phyloP scores from a whole-genome alignment of 192 early-diverging fungal species.

The Entomortierella parvispora region DNA sequence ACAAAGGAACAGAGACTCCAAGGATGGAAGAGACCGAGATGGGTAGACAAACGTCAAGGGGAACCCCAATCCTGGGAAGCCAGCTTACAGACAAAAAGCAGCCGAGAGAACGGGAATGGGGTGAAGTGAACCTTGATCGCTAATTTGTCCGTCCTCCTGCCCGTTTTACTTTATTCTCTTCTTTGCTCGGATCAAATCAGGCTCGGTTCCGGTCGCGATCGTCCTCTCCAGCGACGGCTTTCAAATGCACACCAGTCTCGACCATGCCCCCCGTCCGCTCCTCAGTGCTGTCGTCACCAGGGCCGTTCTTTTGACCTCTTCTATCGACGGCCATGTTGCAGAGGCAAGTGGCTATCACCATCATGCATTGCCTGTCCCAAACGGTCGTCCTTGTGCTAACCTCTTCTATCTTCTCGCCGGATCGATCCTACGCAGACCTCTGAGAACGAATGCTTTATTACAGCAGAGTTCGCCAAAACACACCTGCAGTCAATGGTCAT shows the following conservation, averaged over 20 bases:
- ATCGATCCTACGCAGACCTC: conserved; percentile 8
- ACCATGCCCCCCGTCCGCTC: conserved; percentile 10
- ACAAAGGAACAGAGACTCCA: too few relatives aligned
- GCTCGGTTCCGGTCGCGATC: conserved; percentile 52
- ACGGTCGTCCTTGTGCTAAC: too few relatives aligned
- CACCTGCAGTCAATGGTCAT: conserved; percentile 19
- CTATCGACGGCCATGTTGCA: conserved; percentile 45
- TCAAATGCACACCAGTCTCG: conserved; percentile 21
- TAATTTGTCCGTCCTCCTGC: background rate
- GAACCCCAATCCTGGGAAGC: too few relatives aligned
- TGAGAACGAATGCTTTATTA: conserved; percentile 44
- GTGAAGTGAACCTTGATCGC: conserved; percentile 27
- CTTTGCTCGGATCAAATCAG: conserved; percentile 41
- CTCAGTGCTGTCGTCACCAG: conserved; percentile 37
- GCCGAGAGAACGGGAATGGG: too few relatives aligned
- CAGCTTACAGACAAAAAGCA: too few relatives aligned
- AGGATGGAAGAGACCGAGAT: too few relatives aligned
- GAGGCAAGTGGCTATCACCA: conserved; percentile 8
- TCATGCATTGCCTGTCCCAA: too few relatives aligned
- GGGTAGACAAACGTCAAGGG: background rate
- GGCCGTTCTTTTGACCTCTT: conserved; percentile 44
- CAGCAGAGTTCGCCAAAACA: conserved; percentile 36
- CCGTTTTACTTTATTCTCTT: background rate
- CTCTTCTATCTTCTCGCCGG: background rate
- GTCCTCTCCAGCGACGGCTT: conserved; percentile 30